phyloP scores from a whole-genome alignment of 192 early-diverging fungal species.

The Geosiphon pyriformis region DNA sequence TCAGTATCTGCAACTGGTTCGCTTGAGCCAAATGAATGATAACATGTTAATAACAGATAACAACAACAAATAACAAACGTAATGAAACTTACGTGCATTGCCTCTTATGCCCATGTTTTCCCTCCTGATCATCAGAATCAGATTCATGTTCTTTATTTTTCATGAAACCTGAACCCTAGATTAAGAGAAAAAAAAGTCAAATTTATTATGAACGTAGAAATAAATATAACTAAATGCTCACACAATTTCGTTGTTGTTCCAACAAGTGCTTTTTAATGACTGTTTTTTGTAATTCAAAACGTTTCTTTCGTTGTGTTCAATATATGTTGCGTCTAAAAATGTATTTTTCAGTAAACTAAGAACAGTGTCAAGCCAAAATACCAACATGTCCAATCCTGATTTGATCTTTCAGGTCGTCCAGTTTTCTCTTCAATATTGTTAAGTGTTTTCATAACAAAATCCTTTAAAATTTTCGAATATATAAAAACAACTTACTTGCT shows the following conservation, averaged over 20 bases:
- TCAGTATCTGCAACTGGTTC: constrained; percentile 8
- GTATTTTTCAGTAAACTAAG: not conserved
- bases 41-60: constrained; percentile 4
- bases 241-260: too few relatives aligned
- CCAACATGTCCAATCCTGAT: not conserved
- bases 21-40: constrained; percentile 10
- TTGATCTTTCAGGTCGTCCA: constrained; percentile 5
- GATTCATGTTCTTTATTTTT: constrained; percentile 3
- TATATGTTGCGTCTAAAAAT: constrained; percentile 8
- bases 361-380: constrained; percentile 5
- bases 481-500: constrained; percentile 1
- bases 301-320: not conserved
- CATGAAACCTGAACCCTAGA: constrained; percentile 1
- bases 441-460: not conserved
- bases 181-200: constrained; percentile 3
- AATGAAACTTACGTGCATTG: constrained; percentile 16
- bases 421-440: constrained; percentile 6
- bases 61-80: constrained; percentile 13
- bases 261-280: too few relatives aligned
- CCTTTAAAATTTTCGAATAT: constrained; percentile 1
- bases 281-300: too few relatives aligned
- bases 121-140: constrained; percentile 15
- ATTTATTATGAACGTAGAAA: too few relatives aligned
- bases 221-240: too few relatives aligned
- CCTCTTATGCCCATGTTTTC: constrained; percentile 2